Evolutionary conservation across 2,329 filamentous ascomycete genomes (phyloP).

Genomic region (Paraphaeosphaeria minitans): DNA sequence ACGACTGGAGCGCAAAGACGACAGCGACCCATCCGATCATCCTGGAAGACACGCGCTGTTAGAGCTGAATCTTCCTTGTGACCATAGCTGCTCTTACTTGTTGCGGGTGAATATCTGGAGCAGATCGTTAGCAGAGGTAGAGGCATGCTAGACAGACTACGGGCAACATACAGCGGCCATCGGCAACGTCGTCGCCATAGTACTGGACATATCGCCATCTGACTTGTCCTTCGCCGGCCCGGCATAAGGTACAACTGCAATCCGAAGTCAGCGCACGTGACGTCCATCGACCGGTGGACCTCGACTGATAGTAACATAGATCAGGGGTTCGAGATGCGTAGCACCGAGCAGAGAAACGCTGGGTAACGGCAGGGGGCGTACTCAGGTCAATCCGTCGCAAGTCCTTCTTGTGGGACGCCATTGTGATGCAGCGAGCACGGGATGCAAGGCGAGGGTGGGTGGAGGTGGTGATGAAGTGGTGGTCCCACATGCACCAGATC

Average conservation of each 20-base stretch:
- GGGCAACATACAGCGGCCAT: conserved; percentile 76
- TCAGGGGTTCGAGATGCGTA: background rate
- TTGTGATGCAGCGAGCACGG: conserved; percentile 41
- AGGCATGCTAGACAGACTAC: background rate
- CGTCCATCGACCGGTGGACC: conserved; percentile 1
- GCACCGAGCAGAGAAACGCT: background rate
- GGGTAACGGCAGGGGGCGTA: conserved; percentile 49
- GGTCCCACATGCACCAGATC: conserved; percentile 7
- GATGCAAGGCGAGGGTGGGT: conserved; percentile 9
- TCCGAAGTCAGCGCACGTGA: conserved; percentile 37
- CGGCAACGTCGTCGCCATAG: conserved; percentile 78
- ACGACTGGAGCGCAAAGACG: conserved; percentile 74
- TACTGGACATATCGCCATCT: conserved; percentile 72
- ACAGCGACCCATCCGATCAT: conserved; percentile 74
- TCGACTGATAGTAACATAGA: background rate
- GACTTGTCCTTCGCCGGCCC: conserved; percentile 70
- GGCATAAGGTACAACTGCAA: conserved; percentile 83
- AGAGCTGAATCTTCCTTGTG: conserved; percentile 20
- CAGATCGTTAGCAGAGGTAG: conserved; percentile 35
- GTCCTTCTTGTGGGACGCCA: conserved; percentile 75
- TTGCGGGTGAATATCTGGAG: conserved; percentile 84
- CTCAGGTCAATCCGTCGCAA: conserved; percentile 76
- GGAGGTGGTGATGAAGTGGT: conserved; percentile 8
- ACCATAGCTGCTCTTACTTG: conserved; percentile 60
- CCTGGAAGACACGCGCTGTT: conserved; percentile 46